These are phyloP conservation scores for Paecilomyces sp. DNA, from an alignment of 2,329 filamentous ascomycete genomes.

Conservation along the genomic window DNA sequence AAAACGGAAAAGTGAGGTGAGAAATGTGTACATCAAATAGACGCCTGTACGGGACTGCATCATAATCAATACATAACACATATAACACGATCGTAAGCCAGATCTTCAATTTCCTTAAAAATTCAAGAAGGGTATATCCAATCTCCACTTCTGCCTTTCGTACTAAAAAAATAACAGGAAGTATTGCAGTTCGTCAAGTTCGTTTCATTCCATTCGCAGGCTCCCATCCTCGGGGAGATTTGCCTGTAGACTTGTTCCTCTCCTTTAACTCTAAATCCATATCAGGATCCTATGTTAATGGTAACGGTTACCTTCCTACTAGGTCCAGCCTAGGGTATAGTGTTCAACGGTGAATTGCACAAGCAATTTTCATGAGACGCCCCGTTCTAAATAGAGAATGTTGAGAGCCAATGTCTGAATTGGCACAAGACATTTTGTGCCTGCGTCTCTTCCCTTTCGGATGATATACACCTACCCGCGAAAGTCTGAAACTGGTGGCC, in stretches of 20 bases:
- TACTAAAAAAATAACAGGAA: neutral
- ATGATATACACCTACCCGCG: no score
- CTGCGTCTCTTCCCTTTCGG: neutral
- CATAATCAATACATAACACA: neutral
- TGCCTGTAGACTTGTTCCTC: neutral
- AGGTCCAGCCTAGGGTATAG: neutral
- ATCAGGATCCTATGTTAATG: neutral
- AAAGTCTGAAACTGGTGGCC: no score
- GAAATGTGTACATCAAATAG: neutral
- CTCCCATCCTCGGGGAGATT: neutral
- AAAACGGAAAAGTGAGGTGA: neutral
- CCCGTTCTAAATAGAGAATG: neutral
- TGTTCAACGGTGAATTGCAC: neutral
- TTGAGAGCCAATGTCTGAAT: neutral
- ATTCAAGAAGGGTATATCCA: neutral
- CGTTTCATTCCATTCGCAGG: neutral
- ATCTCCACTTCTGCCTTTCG: neutral
- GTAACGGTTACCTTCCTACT: neutral
- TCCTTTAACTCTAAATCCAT: neutral
- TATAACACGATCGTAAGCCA: neutral
- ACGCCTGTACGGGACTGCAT: neutral
- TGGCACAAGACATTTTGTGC: neutral
- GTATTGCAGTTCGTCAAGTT: no score
- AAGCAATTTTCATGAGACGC: neutral
- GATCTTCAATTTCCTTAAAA: neutral